phyloP scores from a whole-genome alignment of 2,329 filamentous ascomycete genomes.

The Penicillium occitanis region DNA sequence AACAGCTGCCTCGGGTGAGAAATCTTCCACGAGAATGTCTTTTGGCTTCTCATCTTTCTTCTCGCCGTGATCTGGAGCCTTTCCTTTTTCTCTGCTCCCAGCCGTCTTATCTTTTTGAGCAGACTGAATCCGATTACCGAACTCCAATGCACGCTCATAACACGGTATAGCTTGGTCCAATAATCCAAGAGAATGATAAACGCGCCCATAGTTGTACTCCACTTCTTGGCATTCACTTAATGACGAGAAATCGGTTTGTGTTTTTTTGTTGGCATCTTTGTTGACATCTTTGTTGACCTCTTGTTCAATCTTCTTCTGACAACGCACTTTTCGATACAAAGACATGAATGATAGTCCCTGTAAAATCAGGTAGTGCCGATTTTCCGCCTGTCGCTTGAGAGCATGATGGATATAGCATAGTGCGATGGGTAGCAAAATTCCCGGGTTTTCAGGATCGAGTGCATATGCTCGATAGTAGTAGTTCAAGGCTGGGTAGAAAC shows the following conservation, averaged over 20 bases:
- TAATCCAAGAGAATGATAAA: slow-evolving; percentile 74
- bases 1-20: slow-evolving; percentile 70
- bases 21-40: slow-evolving; percentile 52
- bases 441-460: slow-evolving; percentile 71
- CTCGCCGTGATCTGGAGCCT: neutral
- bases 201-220: slow-evolving; percentile 75
- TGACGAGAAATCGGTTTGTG: slow-evolving; percentile 29
- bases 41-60: neutral
- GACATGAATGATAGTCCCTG: slow-evolving; percentile 82
- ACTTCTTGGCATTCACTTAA: slow-evolving; percentile 66
- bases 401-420: slow-evolving; percentile 85
- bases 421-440: slow-evolving; percentile 77
- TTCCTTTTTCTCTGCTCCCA: neutral
- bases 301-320: slow-evolving; percentile 31
- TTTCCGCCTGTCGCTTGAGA: slow-evolving; percentile 84
- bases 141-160: slow-evolving; percentile 62
- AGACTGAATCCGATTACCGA: slow-evolving; percentile 48
- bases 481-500: slow-evolving; percentile 78
- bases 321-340: slow-evolving; percentile 66
- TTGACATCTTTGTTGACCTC: neutral
- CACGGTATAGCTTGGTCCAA: slow-evolving; percentile 69
- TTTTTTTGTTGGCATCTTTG: neutral
- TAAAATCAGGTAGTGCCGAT: slow-evolving; percentile 81
- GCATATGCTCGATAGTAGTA: slow-evolving; percentile 79
- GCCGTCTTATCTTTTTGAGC: neutral